These are phyloP conservation scores for Prunus salicina DNA, from an alignment of 306 rosid species.

Conservation along the genomic window DNA sequence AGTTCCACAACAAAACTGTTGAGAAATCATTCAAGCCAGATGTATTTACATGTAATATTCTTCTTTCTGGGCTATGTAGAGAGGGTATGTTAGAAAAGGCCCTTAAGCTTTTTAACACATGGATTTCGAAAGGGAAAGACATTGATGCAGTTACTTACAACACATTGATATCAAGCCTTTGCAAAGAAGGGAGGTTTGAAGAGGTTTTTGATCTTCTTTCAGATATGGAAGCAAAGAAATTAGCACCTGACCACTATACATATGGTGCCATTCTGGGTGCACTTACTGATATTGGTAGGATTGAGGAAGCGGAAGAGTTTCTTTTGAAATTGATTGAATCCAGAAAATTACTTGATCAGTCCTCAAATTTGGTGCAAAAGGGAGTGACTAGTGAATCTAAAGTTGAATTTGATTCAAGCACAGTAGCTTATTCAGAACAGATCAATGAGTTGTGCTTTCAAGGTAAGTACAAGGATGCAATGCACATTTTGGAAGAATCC, in stretches of 20 bases:
- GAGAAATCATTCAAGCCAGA: conserved; percentile 68
- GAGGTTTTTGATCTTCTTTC: conserved; percentile 56
- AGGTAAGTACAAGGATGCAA: conserved; percentile 80
- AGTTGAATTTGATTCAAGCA: conserved; percentile 41
- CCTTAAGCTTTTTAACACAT: conserved; percentile 57
- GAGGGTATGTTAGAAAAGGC: conserved; percentile 79
- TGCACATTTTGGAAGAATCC: conserved; percentile 54
- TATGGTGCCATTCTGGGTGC: conserved; percentile 52
- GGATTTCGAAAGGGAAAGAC: conserved; percentile 61
- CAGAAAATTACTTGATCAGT: conserved; percentile 28
- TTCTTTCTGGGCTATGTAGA: conserved; percentile 72
- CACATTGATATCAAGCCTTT: conserved; percentile 67
- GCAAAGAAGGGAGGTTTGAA: conserved; percentile 68
- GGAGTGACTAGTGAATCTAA: conserved; percentile 26
- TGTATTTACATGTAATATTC: conserved; percentile 68
- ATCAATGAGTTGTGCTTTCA: conserved; percentile 58
- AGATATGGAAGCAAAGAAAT: conserved; percentile 63
- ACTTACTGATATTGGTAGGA: conserved; percentile 52
- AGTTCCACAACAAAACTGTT: conserved; percentile 73
- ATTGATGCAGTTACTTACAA: conserved; percentile 75
- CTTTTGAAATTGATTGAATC: conserved; percentile 47
- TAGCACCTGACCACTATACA: conserved; percentile 65
- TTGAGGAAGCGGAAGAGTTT: conserved; percentile 63
- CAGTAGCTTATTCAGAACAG: conserved; percentile 47
- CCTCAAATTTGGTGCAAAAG: conserved; percentile 22